phyloP scores from a whole-genome alignment of 805 yeast species.

The Pichia rugopelliculosa region DNA sequence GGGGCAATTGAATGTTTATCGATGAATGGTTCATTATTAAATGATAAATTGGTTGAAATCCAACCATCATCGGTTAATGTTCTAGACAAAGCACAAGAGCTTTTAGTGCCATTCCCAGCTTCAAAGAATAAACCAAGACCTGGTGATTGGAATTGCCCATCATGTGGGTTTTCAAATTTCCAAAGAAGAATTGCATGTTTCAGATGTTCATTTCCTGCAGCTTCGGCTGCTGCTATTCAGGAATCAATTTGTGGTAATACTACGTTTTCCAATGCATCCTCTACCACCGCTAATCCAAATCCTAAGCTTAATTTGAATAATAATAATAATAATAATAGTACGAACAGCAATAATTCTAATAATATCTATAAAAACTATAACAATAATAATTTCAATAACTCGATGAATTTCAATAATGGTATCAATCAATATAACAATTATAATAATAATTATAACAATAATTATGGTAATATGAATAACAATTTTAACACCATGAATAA shows the following conservation, averaged over 20 bases:
- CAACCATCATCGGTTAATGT: conserved; percentile 79
- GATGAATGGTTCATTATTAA: conserved; percentile 68
- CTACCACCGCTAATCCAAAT: conserved; percentile 6
- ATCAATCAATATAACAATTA: conserved; percentile 15
- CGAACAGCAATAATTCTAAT: conserved; percentile 2
- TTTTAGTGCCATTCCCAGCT: conserved; percentile 77
- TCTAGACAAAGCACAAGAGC: conserved; percentile 73
- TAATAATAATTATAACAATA: conserved; percentile 6
- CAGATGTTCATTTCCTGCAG: conserved; percentile 83
- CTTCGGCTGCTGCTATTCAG: conserved; percentile 62
- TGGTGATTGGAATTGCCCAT: conserved; percentile 97
- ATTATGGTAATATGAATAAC: not conserved
- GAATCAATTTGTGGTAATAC: conserved; percentile 40
- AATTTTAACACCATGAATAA: conserved; percentile 13
- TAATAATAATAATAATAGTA: conserved; percentile 5
- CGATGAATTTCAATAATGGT: conserved; percentile 12
- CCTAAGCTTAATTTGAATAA: conserved; percentile 13
- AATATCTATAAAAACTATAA: conserved; percentile 5
- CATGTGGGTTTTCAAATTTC: conserved; percentile 91
- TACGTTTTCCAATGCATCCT: conserved; percentile 11
- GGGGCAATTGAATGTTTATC: conserved; percentile 74
- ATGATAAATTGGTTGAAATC: conserved; percentile 72
- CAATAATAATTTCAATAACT: conserved; percentile 8
- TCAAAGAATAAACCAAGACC: conserved; percentile 86
- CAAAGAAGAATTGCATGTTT: conserved; percentile 92